Evolutionary conservation across 371 early-diverging fungal species (phyloP), one percentile per base, ranked within the genome.

Genomic region (Capniomyces stellatus): DNA sequence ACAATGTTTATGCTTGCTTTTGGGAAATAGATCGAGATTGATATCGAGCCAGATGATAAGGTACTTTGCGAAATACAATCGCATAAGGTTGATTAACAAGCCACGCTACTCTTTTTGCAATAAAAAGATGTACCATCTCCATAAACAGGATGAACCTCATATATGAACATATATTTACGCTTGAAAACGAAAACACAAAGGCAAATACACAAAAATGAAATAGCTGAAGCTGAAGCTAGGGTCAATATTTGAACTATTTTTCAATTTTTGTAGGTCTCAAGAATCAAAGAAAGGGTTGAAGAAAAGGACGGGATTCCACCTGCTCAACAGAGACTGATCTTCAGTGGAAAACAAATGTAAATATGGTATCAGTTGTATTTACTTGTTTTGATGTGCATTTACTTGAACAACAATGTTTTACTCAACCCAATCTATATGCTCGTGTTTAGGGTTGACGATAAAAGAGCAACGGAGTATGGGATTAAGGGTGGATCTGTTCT

Each of bases 251-350:
- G 83, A 70, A 61, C 77, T 81, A 59, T 2, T 10, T 1, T 2
- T 35, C 15, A 10, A 35, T 35, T 6, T 35, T 6, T 35, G 15
- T 35, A 35, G 35, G 15, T 35, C 6, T 35, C 35, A 35, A 35
- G 35, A 8, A 51, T 97, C 73, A 94, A 94, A 70, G 88, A 92
- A 56, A 76, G 83, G 57, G 82, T 96, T 40, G 92, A 94, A 61
- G 92, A 90, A 66, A 92, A 92, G 72, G 94, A 93, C 67, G 95
- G 94, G 50, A 97, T 95, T 55, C 95, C 95, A 10, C 95, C 95
- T 21, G 78, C 81, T 24, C 95, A 96, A 63, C 95, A 96, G 63
- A 78, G 97, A 35, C 69, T 96, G 51, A 94, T 94, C 68, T 92
- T 82, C 59, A 80, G 87, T 57, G 95, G 95, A 53, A 91, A 89